Base-by-base conservation (phyloP, 1,284 basidiomycete species). In the Ustilago nuda region DNA sequence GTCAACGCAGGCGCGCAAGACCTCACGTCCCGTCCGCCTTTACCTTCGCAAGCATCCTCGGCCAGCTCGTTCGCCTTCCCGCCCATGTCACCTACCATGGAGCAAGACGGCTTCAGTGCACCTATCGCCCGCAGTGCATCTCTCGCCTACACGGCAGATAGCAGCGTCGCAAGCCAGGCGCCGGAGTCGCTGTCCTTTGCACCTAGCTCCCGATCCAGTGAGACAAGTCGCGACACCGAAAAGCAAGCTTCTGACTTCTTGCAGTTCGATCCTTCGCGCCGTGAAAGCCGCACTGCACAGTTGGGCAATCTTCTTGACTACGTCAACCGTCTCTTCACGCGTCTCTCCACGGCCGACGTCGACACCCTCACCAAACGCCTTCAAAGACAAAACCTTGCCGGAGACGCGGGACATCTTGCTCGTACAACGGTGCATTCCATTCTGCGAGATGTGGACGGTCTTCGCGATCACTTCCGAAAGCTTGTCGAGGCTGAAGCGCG, bases 401-500 rank as follows among this genome's bases (percentile, higher is more conserved):
- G 91, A 48, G 95, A 98, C 80, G 90, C 98, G 19, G 90, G 91
- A 15, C 93, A 98, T 82, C 88, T 98, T 17, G 95, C 95, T 0
- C 91, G 92, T 45, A 91, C 90, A 23, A 98, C 94, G 0, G 89
- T 98, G 65, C 90, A 90, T 65, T 89, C 89, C 46, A 91, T 98
- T 57, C 85, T 94, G 17, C 87, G 88, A 39, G 95, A 99, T 63
- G 88, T 91, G 8, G 88, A 88, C 8, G 89, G 89, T 17, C 87
- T 98, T 32, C 91, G 94, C 6, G 87, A 88, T 12, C 91, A 92
- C 56, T 95, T 94, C 88, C 90, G 93, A 17, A 83, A 86, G 15
- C 81, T 88, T 3, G 75, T 88, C 56, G 88, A 89, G n/a, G 87
- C 88, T 1, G 89, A 92, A 66, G 78, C 81, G 5, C 71, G 79